These are phyloP conservation scores for Aspergillus tubingensis DNA, from an alignment of 2,329 filamentous ascomycete genomes.

Conservation along the genomic window DNA sequence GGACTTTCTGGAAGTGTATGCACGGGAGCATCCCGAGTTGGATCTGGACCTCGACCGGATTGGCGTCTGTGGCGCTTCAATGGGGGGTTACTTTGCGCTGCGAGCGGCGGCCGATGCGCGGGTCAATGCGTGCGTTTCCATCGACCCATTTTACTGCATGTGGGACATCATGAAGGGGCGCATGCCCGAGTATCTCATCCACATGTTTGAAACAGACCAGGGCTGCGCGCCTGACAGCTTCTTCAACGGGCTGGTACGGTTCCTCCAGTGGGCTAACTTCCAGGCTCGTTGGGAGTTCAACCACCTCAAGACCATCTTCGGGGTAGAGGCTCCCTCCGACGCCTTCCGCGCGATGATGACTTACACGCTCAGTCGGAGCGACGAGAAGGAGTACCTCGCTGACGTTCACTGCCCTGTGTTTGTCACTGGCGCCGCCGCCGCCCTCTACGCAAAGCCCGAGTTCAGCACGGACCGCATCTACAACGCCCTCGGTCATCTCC, in stretches of 20 bases:
- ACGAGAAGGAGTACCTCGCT: neutral
- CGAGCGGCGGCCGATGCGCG: constrained; percentile 5
- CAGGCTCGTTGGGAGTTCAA: constrained; percentile 10
- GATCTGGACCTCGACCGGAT: constrained; percentile 1
- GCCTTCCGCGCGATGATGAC: constrained; percentile 5
- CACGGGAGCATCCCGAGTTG: neutral
- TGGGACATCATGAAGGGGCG: constrained; percentile 6
- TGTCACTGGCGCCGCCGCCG: constrained; percentile 2
- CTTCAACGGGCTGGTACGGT: neutral
- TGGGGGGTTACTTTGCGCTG: constrained; percentile 8
- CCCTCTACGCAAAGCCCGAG: constrained; percentile 6
- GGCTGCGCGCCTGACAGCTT: constrained; percentile 6
- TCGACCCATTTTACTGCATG: constrained; percentile 15
- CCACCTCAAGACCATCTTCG: constrained; percentile 3
- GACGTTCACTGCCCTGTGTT: constrained; percentile 10
- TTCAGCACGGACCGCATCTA: neutral
- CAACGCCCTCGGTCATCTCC: constrained; percentile 3
- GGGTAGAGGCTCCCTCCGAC: neutral
- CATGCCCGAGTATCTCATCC: neutral
- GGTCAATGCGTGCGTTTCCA: constrained; percentile 4
- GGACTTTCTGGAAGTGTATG: constrained; percentile 17
- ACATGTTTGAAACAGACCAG: neutral
- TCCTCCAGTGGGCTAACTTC: neutral
- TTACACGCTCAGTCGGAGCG: neutral
- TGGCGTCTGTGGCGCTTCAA: neutral